Base-by-base conservation (phyloP, 1,284 basidiomycete species). In the Neolentinus lepideus region DNA sequence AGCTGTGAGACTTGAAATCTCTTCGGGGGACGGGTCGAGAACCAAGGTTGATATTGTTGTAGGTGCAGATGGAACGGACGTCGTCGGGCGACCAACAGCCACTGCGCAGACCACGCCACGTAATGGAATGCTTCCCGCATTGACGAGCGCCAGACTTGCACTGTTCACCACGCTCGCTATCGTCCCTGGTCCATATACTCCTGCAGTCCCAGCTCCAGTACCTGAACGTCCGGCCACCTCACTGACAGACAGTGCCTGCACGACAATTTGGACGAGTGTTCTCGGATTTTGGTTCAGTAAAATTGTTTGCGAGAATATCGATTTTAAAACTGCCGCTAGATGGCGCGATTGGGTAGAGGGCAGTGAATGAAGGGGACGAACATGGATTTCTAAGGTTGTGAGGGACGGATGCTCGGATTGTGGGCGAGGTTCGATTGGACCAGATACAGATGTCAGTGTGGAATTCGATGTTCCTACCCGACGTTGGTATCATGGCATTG, bases 371-470 rank as follows among this genome's bases (percentile, higher is more conserved):
- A 90, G 69, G 0, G 89, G 88, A 6, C 88, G 79, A 16, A 88
- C 73, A 45, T 74, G 68, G 51, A 91, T 80, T 62, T 91, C 89
- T 59, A 92, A 78, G 0, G 85, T 83, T 0, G 88, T 81, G 56
- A 79, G 80, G n/a, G 83, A 83, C 4, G 89, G 79, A 45, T 81
- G 75, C 69, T 91, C 89, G 16, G 76, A 67, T 1, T 80, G 77
- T 10, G 82, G 71, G 19, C 86, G 75, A 52, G 85, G 83, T 59
- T 90, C 83, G 46, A 90, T 83, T n/a, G 89, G 89, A 0, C 89
- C 88, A 9, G 87, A 88, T 27, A 89, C 67, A 4, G 88, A 89
- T 6, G 84, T 80, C 25, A 90, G 67, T 1, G 81, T 69, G 64
- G 3, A 77, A 77, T 24, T 73, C 66, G 36, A 79, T 79, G 80